phyloP scores from a whole-genome alignment of 2,329 filamentous ascomycete species.

The Penicillium palitans region DNA sequence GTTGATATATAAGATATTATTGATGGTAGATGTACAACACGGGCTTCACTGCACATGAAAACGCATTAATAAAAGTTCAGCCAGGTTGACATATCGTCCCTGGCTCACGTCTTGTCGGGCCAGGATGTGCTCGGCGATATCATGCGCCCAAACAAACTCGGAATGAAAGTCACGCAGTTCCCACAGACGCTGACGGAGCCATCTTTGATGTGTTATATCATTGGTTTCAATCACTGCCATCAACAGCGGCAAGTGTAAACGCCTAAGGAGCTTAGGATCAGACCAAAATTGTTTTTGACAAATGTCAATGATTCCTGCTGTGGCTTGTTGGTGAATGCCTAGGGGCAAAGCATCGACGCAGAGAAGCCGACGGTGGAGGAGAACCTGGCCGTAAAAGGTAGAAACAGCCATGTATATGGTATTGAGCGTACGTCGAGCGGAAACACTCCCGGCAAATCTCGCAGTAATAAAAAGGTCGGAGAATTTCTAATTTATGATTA shows the following conservation, averaged over 20 bases:
- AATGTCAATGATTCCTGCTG: slow-evolving; percentile 35
- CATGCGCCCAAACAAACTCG: slow-evolving; percentile 33
- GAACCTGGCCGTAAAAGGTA: slow-evolving; percentile 36
- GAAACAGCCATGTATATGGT: slow-evolving; percentile 39
- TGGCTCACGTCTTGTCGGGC: slow-evolving; percentile 28
- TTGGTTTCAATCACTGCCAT: slow-evolving; percentile 38
- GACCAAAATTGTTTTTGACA: slow-evolving; percentile 33
- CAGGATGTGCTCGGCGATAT: slow-evolving; percentile 32
- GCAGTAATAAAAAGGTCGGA: slow-evolving; percentile 40
- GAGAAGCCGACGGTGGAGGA: slow-evolving; percentile 37
- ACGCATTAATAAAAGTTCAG: slow-evolving; percentile 28
- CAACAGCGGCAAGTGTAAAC: slow-evolving; percentile 37
- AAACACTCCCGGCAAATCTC: slow-evolving; percentile 31
- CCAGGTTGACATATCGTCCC: slow-evolving; percentile 29
- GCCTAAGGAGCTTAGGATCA: slow-evolving; percentile 34
- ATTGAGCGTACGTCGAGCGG: slow-evolving; percentile 35
- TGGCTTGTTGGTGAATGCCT: slow-evolving; percentile 30
- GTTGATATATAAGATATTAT: slow-evolving; percentile 11
- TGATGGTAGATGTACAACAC: slow-evolving; percentile 15
- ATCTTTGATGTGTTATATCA: slow-evolving; percentile 30
- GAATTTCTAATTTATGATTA: slow-evolving; percentile 30
- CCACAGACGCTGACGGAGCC: slow-evolving; percentile 34
- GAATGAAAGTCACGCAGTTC: slow-evolving; percentile 33
- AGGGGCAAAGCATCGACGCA: slow-evolving; percentile 21
- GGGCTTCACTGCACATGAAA: slow-evolving; percentile 16